Evolutionary conservation across 2,329 filamentous ascomycete species (phyloP).

Genomic region (Talaromyces albobiverticillius): DNA sequence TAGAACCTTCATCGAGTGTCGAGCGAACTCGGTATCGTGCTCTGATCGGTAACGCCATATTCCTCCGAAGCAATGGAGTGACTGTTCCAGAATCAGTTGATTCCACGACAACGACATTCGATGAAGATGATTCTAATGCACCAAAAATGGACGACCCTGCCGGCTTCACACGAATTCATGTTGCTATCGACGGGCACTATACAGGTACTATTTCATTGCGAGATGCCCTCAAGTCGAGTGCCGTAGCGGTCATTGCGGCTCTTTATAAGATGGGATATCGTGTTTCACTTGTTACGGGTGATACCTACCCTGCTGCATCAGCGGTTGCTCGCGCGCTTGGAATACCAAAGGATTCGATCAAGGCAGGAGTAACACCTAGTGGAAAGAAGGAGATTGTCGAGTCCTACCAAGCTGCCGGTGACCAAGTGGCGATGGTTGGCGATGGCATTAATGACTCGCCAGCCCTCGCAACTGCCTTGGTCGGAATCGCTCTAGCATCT

Average conservation of each 20-base stretch:
- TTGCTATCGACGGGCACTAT: constrained; percentile 79
- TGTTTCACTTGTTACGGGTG: constrained; percentile 89
- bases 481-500: constrained; percentile 88
- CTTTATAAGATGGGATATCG: constrained; percentile 81
- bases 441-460: constrained; percentile 99
- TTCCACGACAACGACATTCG: constrained; percentile 29
- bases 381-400: constrained; percentile 87
- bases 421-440: constrained; percentile 91
- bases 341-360: constrained; percentile 72
- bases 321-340: constrained; percentile 81
- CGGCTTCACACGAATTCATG: constrained; percentile 86
- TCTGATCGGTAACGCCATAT: constrained; percentile 78
- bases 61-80: constrained; percentile 69
- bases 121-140: constrained; percentile 27
- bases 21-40: constrained; percentile 72
- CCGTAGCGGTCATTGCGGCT: constrained; percentile 74
- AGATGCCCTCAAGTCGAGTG: constrained; percentile 87
- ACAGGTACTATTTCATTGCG: constrained; percentile 79
- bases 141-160: constrained; percentile 44
- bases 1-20: constrained; percentile 70
- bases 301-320: constrained; percentile 78
- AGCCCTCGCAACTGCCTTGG: constrained; percentile 84
- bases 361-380: constrained; percentile 82
- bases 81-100: constrained; percentile 40
- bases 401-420: constrained; percentile 68